These are phyloP conservation scores for Penicillium glabrum DNA, from an alignment of 2,329 filamentous ascomycete species.

Conservation along the genomic window DNA sequence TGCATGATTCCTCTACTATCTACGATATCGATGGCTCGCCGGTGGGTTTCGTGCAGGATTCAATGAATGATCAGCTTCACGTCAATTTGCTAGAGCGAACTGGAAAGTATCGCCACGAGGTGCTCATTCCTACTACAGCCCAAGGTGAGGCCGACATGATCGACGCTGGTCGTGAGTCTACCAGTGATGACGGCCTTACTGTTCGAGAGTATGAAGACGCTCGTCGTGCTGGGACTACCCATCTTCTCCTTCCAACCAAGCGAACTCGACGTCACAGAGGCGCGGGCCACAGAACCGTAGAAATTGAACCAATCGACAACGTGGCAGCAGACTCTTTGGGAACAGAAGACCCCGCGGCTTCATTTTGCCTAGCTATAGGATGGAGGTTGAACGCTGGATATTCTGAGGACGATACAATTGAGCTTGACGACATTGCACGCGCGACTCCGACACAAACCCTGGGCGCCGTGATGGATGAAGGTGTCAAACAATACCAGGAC, in stretches of 20 bases:
- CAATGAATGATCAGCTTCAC: conserved; percentile 85
- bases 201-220: conserved; percentile 74
- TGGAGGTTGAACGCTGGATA: conserved; percentile 72
- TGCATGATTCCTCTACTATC: conserved; percentile 78
- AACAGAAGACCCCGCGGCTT: conserved; percentile 69
- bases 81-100: conserved; percentile 93
- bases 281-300: conserved; percentile 48
- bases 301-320: conserved; percentile 49
- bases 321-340: conserved; percentile 59
- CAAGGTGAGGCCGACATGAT: conserved; percentile 82
- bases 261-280: conserved; percentile 46
- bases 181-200: conserved; percentile 66
- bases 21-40: conserved; percentile 68
- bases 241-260: conserved; percentile 43
- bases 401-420: conserved; percentile 64
- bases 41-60: conserved; percentile 76
- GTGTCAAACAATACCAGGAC: conserved; percentile 81
- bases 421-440: conserved; percentile 66
- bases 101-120: conserved; percentile 83
- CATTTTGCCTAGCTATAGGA: conserved; percentile 76
- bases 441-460: conserved; percentile 68
- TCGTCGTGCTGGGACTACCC: conserved; percentile 57
- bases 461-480: conserved; percentile 87
- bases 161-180: conserved; percentile 76
- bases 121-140: conserved; percentile 67